phyloP scores from a whole-genome alignment of 2,329 filamentous ascomycete genomes.

The Aspergillus hiratsukae region DNA sequence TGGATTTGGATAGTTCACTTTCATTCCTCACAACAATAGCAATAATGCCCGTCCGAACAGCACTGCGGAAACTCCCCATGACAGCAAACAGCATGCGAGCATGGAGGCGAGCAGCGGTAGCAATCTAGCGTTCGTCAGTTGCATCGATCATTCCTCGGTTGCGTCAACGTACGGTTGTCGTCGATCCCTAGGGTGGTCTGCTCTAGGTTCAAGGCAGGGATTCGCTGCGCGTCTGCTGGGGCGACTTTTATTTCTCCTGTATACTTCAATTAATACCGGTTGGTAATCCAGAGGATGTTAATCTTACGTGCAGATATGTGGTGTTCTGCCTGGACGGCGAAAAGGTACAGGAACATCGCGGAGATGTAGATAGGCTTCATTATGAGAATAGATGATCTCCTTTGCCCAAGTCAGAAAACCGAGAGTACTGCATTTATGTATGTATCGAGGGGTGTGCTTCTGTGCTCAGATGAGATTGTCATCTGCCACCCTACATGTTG shows the following conservation, averaged over 20 bases:
- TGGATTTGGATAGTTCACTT: not conserved
- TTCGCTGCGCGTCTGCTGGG: not conserved
- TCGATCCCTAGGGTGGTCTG: not conserved
- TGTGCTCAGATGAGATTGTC: not conserved
- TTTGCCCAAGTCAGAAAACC: not conserved
- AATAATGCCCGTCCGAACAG: slow-evolving; percentile 9
- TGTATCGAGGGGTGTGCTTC: not conserved
- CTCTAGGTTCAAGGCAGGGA: not conserved
- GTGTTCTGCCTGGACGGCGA: not conserved
- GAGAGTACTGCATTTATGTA: not conserved
- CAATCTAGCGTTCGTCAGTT: not conserved
- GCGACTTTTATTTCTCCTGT: not conserved
- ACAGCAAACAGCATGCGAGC: slow-evolving; percentile 10
- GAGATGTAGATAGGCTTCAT: not conserved
- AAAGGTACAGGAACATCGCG: not conserved
- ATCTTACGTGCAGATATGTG: not conserved
- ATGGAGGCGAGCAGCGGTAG: slow-evolving; percentile 8
- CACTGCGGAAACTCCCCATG: slow-evolving; percentile 10
- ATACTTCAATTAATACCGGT: not conserved
- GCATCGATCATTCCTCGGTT: not conserved
- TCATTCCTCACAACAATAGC: slow-evolving; percentile 11
- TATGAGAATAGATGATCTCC: not conserved
- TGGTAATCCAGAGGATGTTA: not conserved
- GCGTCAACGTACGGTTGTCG: not conserved
- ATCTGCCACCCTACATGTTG: not conserved